Base-by-base conservation (phyloP, 2,329 filamentous ascomycete species). In the Chrysoporthe austroafricana region DNA sequence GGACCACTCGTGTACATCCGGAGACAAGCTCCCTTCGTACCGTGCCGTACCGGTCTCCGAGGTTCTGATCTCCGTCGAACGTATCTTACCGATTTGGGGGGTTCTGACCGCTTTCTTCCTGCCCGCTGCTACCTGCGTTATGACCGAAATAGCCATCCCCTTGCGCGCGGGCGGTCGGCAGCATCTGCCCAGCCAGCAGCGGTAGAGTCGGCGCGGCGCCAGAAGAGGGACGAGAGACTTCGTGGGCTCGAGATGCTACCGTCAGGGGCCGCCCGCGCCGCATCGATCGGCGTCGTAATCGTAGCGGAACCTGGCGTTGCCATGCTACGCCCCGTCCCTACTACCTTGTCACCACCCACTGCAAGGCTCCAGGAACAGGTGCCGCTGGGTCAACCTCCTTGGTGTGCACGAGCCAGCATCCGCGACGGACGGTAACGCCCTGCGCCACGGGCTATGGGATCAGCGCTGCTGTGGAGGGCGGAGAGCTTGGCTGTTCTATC, bases 21-120 rank as follows among this genome's bases (percentile, higher is more conserved):
- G 42, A 43, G 54, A 26, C 34, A 39, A 54, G 26, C 18, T 2
- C 56, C 42, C 63, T 64, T 44, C 62, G 62, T 57, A 68, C 62
- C 66, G 66, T 48, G 58, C 66, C 66, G 66, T 68, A 50, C 62
- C 66, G n/a, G 66, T 54, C 62, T 13, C 3, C n/a, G 43, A 32
- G 18, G 16, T 21, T 16, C 39, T 54, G 50, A 54, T 36, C 32
- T 56, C 13, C 26, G 52, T 32, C 21, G 52, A n/a, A 5, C 48
- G 26, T 18, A 32, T 36, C 16, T 36, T 36, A 21, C 52, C 6
- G 26, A 32, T 54, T 54, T 7, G 52, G 32, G 16, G 13, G 48
- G 21, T 8, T 48, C 8, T 39, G 36, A 9, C 36, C 9, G 36
- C 36, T 39, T 39, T 39, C 6, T 9, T 39, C 9, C 36, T 39